A percentile compares a stretch with the other conserved stretches of the same genome.
These are phyloP conservation scores for Diversispora epigaea DNA, from an alignment of 192 early-diverging fungal genomes.

Conservation along the genomic window DNA sequence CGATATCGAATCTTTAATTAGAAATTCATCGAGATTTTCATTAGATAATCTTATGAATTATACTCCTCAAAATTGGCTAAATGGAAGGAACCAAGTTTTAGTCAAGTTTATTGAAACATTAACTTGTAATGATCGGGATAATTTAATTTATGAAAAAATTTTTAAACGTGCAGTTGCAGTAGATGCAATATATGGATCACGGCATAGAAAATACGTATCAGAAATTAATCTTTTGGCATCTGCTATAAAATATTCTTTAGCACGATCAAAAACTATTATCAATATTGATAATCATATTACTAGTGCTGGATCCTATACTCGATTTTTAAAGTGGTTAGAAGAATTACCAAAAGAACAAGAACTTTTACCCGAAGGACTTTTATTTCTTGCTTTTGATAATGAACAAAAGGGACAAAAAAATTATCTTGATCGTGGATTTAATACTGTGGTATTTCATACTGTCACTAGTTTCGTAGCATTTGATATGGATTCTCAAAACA, in stretches of 20 bases:
- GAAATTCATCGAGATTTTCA: no score
- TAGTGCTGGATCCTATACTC: not conserved
- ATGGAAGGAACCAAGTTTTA: no score
- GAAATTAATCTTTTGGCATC: conserved; percentile 2
- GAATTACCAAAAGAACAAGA: not conserved
- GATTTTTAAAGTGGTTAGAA: not conserved
- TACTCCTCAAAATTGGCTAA: no score
- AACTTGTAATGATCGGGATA: no score
- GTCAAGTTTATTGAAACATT: no score
- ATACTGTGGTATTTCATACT: conserved; percentile 7
- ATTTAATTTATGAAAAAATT: no score
- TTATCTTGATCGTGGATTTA: conserved; percentile 14
- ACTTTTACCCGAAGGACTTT: not conserved
- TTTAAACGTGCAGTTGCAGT: not conserved
- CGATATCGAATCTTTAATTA: no score
- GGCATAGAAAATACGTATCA: conserved; percentile 10
- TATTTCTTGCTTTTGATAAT: conserved; percentile 10
- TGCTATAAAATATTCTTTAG: conserved; percentile 6
- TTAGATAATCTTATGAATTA: no score
- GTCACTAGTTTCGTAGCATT: conserved; percentile 12
- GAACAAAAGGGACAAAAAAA: conserved; percentile 14
- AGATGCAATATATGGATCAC: conserved; percentile 8
- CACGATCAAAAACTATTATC: conserved; percentile 11
- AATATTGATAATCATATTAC: no score
- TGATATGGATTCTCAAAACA: not conserved